These are phyloP conservation scores for Saccharomyces eubayanus DNA, from an alignment of 805 yeast species.

Conservation along the genomic window DNA sequence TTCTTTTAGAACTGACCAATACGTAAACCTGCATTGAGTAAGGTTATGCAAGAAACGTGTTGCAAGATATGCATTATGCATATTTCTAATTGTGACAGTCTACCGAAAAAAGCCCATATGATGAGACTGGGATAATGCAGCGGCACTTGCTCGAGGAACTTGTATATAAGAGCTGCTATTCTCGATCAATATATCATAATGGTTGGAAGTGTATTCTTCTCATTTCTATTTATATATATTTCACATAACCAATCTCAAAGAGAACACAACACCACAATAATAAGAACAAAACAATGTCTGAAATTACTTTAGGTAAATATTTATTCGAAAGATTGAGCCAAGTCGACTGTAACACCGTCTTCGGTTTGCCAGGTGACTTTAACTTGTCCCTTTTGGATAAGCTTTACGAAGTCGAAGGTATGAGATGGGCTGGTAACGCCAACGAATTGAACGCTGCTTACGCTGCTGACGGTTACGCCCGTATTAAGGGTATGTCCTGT, in stretches of 20 bases:
- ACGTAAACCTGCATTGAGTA: background rate
- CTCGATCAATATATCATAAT: background rate
- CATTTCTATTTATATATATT: background rate
- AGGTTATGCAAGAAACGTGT: background rate
- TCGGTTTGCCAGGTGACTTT: constrained; percentile 74
- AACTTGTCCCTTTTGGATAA: constrained; percentile 60
- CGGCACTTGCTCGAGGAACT: background rate
- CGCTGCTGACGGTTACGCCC: constrained; percentile 83
- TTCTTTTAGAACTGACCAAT: background rate
- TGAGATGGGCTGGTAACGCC: constrained; percentile 75
- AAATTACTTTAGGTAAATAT: constrained; percentile 53
- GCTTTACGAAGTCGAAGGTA: constrained; percentile 40
- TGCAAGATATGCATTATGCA: background rate
- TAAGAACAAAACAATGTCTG: background rate
- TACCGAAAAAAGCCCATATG: background rate
- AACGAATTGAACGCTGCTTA: constrained; percentile 88
- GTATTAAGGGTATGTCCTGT: constrained; percentile 36
- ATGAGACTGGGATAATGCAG: background rate
- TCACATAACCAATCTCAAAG: background rate
- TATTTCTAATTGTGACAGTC: background rate
- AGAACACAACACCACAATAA: background rate
- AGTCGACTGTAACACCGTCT: constrained; percentile 45
- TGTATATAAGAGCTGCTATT: background rate
- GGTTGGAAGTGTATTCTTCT: background rate
- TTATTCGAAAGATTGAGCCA: constrained; percentile 51